These are phyloP conservation scores for Bacterosira constricta DNA, from an alignment of 108 stramenopile species.

Conservation along the genomic window DNA sequence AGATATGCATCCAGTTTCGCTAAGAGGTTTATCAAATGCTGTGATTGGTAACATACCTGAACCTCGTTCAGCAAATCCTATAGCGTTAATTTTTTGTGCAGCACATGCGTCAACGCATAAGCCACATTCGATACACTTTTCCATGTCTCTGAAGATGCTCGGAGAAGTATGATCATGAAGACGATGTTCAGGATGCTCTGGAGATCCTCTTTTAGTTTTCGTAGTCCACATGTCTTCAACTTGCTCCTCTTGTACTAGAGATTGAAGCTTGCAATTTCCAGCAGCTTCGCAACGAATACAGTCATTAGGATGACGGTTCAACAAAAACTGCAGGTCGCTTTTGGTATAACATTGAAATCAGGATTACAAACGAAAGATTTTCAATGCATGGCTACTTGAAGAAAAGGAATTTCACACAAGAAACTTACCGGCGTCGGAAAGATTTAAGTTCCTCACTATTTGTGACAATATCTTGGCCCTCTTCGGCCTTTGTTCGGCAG, in stretches of 20 bases:
- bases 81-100: slow-evolving; percentile 43
- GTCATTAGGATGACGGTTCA: slow-evolving; percentile 45
- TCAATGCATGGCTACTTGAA: too few relatives aligned
- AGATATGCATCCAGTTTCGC: slow-evolving; percentile 51
- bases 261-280: slow-evolving; percentile 51
- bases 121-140: slow-evolving; percentile 57
- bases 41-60: slow-evolving; percentile 42
- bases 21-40: slow-evolving; percentile 42
- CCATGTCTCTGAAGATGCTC: slow-evolving; percentile 39
- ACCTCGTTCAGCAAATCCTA: slow-evolving; percentile 50
- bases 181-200: slow-evolving; percentile 32
- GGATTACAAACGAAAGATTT: too few relatives aligned
- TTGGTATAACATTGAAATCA: too few relatives aligned
- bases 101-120: slow-evolving; percentile 51
- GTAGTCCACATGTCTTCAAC: slow-evolving; percentile 46
- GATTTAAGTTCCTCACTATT: slow-evolving; percentile 29
- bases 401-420: too few relatives aligned
- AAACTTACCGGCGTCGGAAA: slow-evolving; percentile 28
- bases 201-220: slow-evolving; percentile 26
- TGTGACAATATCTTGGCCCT: slow-evolving; percentile 30
- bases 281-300: slow-evolving; percentile 50
- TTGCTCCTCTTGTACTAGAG: slow-evolving; percentile 47
- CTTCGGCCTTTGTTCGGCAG: slow-evolving; percentile 39
- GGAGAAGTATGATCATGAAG: slow-evolving; percentile 39
- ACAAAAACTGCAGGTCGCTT: slow-evolving; percentile 41